phyloP scores from a whole-genome alignment of 306 rosid genomes.

The Prunus davidiana region DNA sequence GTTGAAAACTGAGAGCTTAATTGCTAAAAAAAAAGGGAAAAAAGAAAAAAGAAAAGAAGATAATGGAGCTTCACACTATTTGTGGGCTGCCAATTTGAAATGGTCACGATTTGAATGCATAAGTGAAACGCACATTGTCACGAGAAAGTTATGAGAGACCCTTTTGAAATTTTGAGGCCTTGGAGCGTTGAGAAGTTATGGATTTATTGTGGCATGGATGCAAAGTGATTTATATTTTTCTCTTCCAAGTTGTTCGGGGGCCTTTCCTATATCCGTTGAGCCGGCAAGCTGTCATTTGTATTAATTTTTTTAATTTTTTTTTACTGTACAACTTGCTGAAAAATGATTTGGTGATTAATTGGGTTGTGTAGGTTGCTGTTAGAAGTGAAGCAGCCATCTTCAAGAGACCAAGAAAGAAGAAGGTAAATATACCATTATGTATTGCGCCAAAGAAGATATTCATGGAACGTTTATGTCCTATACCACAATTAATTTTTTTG shows the following conservation, averaged over 20 bases:
- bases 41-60: neutral
- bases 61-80: neutral
- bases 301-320: neutral
- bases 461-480: neutral
- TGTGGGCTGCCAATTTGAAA: neutral
- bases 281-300: neutral
- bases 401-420: slow-evolving; percentile 64
- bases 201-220: neutral
- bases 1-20: neutral
- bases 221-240: neutral
- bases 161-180: neutral
- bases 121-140: slow-evolving; percentile 1
- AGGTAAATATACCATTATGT: slow-evolving; percentile 33
- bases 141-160: neutral
- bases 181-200: neutral
- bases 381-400: slow-evolving; percentile 33
- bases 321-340: neutral
- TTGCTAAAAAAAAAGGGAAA: neutral
- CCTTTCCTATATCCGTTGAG: neutral
- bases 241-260: neutral
- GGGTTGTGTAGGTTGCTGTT: slow-evolving; percentile 39
- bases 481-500: neutral
- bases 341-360: neutral
- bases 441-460: neutral
- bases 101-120: neutral